phyloP scores from a whole-genome alignment of 73 alveolate genomes.

The Uronychia binucleata region DNA sequence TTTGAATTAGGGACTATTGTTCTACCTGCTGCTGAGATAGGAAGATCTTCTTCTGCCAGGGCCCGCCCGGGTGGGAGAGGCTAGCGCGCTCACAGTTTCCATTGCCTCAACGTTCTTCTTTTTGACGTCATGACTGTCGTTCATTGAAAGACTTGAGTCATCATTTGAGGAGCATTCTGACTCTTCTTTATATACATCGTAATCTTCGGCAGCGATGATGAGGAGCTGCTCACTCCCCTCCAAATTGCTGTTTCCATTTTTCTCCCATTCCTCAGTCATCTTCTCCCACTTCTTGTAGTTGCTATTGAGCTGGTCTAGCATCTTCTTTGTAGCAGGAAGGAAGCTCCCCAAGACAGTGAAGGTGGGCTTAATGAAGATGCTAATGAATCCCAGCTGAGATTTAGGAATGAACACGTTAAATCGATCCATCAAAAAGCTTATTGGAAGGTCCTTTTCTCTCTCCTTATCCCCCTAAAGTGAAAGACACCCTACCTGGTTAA shows the following conservation, averaged over 20 bases:
- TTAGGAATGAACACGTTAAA: conserved; percentile 59
- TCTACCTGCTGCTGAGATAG: neutral
- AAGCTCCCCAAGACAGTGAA: conserved; percentile 42
- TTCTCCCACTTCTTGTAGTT: conserved; percentile 65
- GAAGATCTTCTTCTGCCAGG: neutral
- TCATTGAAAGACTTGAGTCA: conserved; percentile 1
- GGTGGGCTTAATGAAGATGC: conserved; percentile 64
- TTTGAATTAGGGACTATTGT: neutral
- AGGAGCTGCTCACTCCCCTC: conserved; percentile 1
- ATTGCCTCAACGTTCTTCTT: neutral
- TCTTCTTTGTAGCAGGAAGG: conserved; percentile 51
- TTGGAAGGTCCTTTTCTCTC: conserved; percentile 53
- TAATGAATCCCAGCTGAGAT: conserved; percentile 71
- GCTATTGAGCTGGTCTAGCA: conserved; percentile 34
- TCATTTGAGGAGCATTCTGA: neutral
- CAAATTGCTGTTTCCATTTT: conserved; percentile 50
- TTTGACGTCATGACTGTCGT: neutral
- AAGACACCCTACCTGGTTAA: conserved; percentile 33
- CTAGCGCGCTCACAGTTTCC: neutral
- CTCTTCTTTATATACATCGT: neutral
- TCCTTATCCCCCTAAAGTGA: conserved; percentile 61
- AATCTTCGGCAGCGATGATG: neutral
- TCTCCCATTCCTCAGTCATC: conserved; percentile 51
- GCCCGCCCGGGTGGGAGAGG: neutral
- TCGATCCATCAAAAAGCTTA: conserved; percentile 70